Percentiles rank a stretch among this genome's conserved stretches.
Evolutionary conservation across 2,329 filamentous ascomycete species (phyloP).

Genomic region (Blastomyces emzantsi): DNA sequence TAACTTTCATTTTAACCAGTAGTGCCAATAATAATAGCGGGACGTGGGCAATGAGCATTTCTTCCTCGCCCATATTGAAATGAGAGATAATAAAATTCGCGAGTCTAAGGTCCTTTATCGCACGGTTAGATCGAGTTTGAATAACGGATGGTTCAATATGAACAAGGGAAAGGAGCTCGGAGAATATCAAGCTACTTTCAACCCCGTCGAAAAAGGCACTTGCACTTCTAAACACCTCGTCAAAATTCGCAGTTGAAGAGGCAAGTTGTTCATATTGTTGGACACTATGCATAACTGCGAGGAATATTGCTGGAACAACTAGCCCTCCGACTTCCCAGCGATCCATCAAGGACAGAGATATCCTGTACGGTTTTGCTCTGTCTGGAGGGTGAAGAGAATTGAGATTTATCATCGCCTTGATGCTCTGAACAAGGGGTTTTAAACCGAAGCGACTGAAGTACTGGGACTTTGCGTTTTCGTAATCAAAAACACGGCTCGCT

Average conservation of each 20-base stretch:
- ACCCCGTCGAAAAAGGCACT: conserved; percentile 97
- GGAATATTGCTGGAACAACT: conserved; percentile 78
- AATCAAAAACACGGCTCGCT: conserved; percentile 25
- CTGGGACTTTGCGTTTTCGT: conserved; percentile 53
- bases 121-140: conserved; percentile 40
- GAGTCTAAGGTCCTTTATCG: conserved; percentile 56
- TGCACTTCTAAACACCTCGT: conserved; percentile 83
- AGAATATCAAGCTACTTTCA: conserved; percentile 87
- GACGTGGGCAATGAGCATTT: conserved; percentile 83
- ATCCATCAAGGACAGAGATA: conserved; percentile 94
- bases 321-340: conserved; percentile 93
- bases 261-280: conserved; percentile 61
- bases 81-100: conserved; percentile 73
- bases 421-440: conserved; percentile 60
- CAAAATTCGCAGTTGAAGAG: conserved; percentile 59
- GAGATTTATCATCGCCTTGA: conserved; percentile 65
- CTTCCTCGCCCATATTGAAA: conserved; percentile 92
- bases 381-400: conserved; percentile 51
- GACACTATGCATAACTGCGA: conserved; percentile 74
- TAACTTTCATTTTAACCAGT: conserved; percentile 39
- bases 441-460: conserved; percentile 81
- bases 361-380: conserved; percentile 74
- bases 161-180: conserved; percentile 64
- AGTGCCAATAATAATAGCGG: conserved; percentile 64
- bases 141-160: conserved; percentile 44